Evolutionary conservation across 2,329 filamentous ascomycete species (phyloP), one percentile per base, ranked within the genome.

Genomic region (Xylaria sp.): DNA sequence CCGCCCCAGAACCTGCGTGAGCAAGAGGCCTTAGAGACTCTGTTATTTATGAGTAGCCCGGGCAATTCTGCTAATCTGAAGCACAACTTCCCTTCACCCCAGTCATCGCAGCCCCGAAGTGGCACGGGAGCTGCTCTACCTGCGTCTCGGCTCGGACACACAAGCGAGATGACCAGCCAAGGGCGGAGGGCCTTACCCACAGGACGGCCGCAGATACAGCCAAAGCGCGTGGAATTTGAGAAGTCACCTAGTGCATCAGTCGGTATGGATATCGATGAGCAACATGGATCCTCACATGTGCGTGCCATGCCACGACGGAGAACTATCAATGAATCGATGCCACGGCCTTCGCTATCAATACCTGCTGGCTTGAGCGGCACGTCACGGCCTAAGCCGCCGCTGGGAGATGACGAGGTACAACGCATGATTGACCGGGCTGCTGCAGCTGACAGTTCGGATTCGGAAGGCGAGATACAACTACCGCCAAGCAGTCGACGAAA

Each of bases 1-100:
- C 90, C 90, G 0, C 90, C 90, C 65, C 90, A 92, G 71, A 89
- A 89, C 25, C 82, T 88, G 9, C 88, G 92, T 61, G 93, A 96
- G 77, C 92, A 94, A 76, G 93, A 95, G 75, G 93, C 93, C 6
- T 89, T 95, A 56, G 92, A 94, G 77, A 91, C 92, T 0, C 81
- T 96, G 28, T 83, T 95, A 31, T 94, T 94, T 76, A 92, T 96
- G 89, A 94, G 92, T 75, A 93, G 91, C 71, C 92, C 92, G 0
- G 90, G 90, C 18, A 92, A 93, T 78, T 91, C 91, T 54, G 84
- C 87, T 51, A 89, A 88, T 69, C 80, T 90, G 74, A 88, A 88
- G 71, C 86, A 87, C 68, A 77, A 80, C 10, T 89, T 89, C 67
- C 84, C 86, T 2, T 74, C 79, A 13, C 80, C 82, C 1, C 75